These are phyloP conservation scores for Aspergillus tubingensis DNA, from an alignment of 2,329 filamentous ascomycete genomes.

Conservation along the genomic window DNA sequence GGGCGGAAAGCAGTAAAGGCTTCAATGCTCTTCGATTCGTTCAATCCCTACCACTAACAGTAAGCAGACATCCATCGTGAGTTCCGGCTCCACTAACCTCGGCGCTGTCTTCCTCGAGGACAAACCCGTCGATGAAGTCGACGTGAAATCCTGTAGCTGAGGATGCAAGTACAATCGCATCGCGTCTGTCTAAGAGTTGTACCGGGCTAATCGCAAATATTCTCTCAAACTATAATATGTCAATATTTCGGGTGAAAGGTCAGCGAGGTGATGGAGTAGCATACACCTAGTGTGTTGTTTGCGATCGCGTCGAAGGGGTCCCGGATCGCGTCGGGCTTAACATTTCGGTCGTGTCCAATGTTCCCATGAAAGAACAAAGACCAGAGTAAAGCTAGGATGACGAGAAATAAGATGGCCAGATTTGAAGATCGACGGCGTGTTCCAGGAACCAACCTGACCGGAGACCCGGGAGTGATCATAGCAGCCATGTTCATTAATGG, in stretches of 20 bases:
- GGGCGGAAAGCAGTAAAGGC: not conserved
- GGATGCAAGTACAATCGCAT: not conserved
- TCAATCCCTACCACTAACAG: not conserved
- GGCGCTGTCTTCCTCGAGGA: not conserved
- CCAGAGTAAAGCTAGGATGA: not conserved
- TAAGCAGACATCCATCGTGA: not conserved
- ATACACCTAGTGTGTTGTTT: not conserved
- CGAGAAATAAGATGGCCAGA: not conserved
- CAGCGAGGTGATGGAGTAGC: too few species aligned
- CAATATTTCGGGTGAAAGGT: not conserved
- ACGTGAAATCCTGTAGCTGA: not conserved
- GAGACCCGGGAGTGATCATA: not conserved
- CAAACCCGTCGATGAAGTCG: not conserved
- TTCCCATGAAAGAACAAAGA: not conserved
- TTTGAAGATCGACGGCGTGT: not conserved
- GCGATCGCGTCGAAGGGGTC: not conserved
- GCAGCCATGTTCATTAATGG: not conserved
- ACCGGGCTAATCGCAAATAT: not conserved
- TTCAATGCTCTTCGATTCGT: not conserved
- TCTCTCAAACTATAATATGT: not conserved
- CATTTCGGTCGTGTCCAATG: not conserved
- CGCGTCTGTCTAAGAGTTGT: not conserved
- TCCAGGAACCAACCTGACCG: not conserved
- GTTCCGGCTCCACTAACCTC: not conserved
- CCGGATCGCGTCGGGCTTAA: too few species aligned